Percentiles rank a stretch among this genome's conserved stretches.
These are phyloP conservation scores for Collybiopsis luxurians DNA, from an alignment of 768 basidiomycete genomes.

Conservation along the genomic window DNA sequence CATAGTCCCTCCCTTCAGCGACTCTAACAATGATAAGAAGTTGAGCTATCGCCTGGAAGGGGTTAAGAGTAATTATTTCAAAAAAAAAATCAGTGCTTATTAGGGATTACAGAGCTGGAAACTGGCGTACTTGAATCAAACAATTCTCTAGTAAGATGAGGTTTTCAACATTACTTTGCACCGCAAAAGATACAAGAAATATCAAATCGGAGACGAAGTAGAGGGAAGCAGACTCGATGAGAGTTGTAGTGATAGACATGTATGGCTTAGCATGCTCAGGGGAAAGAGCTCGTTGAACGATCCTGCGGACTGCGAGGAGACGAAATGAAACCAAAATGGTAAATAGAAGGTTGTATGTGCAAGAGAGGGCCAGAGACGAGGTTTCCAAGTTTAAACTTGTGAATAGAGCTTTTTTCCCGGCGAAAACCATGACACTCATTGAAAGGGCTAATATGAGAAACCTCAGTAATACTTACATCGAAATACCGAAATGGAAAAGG, in stretches of 20 bases:
- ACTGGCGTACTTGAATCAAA: conserved; percentile 22
- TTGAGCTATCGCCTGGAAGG: not conserved
- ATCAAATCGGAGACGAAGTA: conserved; percentile 20
- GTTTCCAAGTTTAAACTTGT: not conserved
- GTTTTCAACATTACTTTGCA: conserved; percentile 19
- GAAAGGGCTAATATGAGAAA: not conserved
- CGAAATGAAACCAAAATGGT: not conserved
- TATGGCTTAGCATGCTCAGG: not conserved
- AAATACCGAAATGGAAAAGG: no score
- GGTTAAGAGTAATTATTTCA: not conserved
- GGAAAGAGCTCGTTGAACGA: not conserved
- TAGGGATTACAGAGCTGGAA: no score
- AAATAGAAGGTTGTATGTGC: not conserved
- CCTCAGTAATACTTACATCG: not conserved
- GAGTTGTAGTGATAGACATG: not conserved
- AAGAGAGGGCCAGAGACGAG: not conserved
- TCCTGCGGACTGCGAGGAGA: not conserved
- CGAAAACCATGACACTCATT: not conserved
- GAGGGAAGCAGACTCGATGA: conserved; percentile 17
- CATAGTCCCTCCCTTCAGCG: not conserved
- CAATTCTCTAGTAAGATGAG: conserved; percentile 24
- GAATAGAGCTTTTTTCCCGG: not conserved
- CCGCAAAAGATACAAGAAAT: conserved; percentile 24
- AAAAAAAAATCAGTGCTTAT: not conserved
- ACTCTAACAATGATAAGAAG: not conserved